Evolutionary conservation across 495 filamentous ascomycete species (phyloP).

Genomic region (Talaromyces borbonicus): DNA sequence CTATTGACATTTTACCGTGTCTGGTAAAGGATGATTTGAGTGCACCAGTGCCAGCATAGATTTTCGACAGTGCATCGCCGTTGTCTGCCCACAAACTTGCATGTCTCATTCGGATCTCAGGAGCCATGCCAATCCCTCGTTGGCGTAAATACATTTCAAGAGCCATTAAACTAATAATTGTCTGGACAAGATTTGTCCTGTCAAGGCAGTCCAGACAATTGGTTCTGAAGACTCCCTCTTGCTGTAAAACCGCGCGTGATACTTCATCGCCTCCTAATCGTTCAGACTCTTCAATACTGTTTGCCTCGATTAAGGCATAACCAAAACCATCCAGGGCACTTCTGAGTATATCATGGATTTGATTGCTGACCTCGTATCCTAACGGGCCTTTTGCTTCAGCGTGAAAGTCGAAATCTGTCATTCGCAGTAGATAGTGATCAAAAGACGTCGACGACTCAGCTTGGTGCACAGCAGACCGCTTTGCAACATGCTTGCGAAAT

Average conservation of each 20-base stretch:
- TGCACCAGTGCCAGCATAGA: slow-evolving; percentile 94
- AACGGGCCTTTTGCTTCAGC: slow-evolving; percentile 80
- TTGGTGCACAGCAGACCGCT: slow-evolving; percentile 52
- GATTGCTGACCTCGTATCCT: slow-evolving; percentile 79
- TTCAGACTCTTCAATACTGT: slow-evolving; percentile 7
- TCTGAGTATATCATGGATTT: slow-evolving; percentile 64
- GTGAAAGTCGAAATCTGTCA: slow-evolving; percentile 90
- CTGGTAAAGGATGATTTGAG: slow-evolving; percentile 95
- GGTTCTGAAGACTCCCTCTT: slow-evolving; percentile 89
- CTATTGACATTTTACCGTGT: slow-evolving; percentile 89
- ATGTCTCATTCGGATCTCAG: slow-evolving; percentile 85
- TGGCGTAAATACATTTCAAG: slow-evolving; percentile 70
- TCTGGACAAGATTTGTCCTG: slow-evolving; percentile 92
- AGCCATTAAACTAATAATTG: slow-evolving; percentile 86
- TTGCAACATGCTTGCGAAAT: slow-evolving; percentile 65
- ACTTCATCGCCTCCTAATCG: slow-evolving; percentile 16
- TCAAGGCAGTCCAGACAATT: slow-evolving; percentile 97
- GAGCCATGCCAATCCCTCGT: slow-evolving; percentile 49
- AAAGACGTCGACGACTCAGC: slow-evolving; percentile 22
- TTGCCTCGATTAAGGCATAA: slow-evolving; percentile 70
- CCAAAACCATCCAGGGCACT: slow-evolving; percentile 75
- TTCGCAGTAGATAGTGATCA: slow-evolving; percentile 60
- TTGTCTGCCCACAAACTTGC: slow-evolving; percentile 97
- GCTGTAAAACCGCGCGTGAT: slow-evolving; percentile 62
- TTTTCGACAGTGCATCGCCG: slow-evolving; percentile 86